Evolutionary conservation across 2,329 filamentous ascomycete genomes (phyloP), one percentile per base, ranked within the genome.

Genomic region (Ampelomyces quisqualis): DNA sequence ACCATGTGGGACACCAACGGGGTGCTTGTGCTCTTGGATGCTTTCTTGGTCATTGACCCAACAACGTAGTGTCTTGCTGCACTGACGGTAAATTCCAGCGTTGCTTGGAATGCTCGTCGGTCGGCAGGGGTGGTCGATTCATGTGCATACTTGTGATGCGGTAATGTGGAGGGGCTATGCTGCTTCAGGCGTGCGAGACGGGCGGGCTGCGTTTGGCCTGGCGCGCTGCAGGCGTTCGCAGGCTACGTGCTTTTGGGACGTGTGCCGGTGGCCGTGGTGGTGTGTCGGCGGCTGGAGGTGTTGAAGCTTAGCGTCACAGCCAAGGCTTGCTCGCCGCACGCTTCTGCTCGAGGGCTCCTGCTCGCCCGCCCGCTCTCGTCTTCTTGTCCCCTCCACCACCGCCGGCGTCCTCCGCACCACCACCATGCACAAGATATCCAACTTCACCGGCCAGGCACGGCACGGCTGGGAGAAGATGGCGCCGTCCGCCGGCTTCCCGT

Each of bases 401-500:
- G 53, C 50, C 53, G 60, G 55, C 51, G 51, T 47, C 38, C 51
- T 42, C 31, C 38, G 30, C 32, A 17, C 45, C 51, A 45, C 45
- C 41, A 71, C 60, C 65, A 84, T 84, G 81, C 81, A 84, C 72
- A 83, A 82, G 70, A 82, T 84, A 65, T 78, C 78, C 63, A 82
- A 82, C 72, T 82, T 84, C 67, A 83, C 80, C 58, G 80, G 80
- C 69, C 73, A 76, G 62, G 80, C 80, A 68, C 77, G 80, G 61
- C 79, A 82, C 78, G 81, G 81, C 67, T 82, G 80, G 79, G 80
- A 83, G 68, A 76, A 79, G 64, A 82, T 84, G 78, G 79, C 79
- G 57, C 80, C 80, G 51, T 73, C 73, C 41, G 72, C 74, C 64
- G 77, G 78, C 66, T 84, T 84, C 69, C 77, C 78, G 63, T 81